Base-by-base conservation (phyloP, 768 basidiomycete species). In the Suillus variegatus region DNA sequence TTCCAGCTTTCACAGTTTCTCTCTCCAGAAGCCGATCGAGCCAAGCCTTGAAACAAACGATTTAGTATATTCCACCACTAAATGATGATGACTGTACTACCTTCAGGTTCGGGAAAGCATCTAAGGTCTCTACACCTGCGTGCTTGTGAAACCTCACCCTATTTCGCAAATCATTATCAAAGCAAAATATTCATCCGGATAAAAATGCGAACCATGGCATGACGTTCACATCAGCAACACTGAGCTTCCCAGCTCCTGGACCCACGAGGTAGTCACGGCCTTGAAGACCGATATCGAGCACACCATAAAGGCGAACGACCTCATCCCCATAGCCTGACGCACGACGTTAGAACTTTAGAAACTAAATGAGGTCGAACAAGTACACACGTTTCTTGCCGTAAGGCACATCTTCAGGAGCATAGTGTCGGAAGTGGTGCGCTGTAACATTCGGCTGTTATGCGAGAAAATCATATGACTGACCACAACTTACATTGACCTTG, bases 211-310 rank as follows among this genome's bases (percentile, higher is more conserved):
- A 88, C 91, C 90, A 93, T 5, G 90, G 81, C 63, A 85, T 72
- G 4, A 82, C 81, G 64, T 93, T 94, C 64, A 91, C 77, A 70
- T 93, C 92, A 8, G 91, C 94, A 56, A 95, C 76, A 47, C 82
- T 86, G 73, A 83, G 86, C 69, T 85, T 88, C 32, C 91, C 92
- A 63, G 81, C 80, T 0, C 86, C 89, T 13, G 88, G 78, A n/a
- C 95, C 94, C 20, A 85, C 93, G 18, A 97, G 86, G 74, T 84
- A 96, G 47, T 95, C 93, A 20, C 91, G 85, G 61, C 82, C 85
- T 54, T 81, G 75, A n/a, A 96, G 84, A 28, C 91, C 86, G 58
- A 88, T 86, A 71, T 96, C 88, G 51, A 96, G 84, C 4, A 96
- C 95, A n/a, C 85, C 80, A 73, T 91, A 95, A 25, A 96, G 82